Conservation (phyloP, 1,284 basidiomycete genomes). For the Heterobasidion annosum region DNA sequence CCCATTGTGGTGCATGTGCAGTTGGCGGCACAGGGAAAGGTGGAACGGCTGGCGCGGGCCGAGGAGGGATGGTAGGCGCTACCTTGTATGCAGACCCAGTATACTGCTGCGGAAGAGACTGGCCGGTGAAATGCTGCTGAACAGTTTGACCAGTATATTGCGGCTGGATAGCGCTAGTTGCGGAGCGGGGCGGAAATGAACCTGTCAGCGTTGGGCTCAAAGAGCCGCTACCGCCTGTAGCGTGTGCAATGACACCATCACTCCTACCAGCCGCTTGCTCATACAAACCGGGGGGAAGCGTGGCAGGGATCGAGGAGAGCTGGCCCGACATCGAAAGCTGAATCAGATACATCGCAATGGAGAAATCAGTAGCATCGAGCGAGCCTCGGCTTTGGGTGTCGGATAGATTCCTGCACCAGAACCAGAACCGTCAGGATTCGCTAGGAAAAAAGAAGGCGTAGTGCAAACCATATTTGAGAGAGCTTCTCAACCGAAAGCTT, state of each 20-base stretch:
- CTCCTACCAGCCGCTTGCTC: slow-evolving; percentile 64
- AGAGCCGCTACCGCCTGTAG: slow-evolving; percentile 51
- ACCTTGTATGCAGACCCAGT: slow-evolving; percentile 5
- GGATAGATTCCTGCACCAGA: slow-evolving; percentile 69
- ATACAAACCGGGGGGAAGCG: slow-evolving; percentile 85
- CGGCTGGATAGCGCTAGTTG: slow-evolving; percentile 31
- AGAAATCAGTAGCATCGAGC: slow-evolving; percentile 90
- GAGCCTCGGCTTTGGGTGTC: slow-evolving; percentile 90
- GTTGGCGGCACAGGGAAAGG: slow-evolving; percentile 16
- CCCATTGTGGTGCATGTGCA: slow-evolving; percentile 51
- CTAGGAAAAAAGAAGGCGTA: not conserved
- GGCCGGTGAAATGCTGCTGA: not conserved
- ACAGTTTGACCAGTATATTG: slow-evolving; percentile 54
- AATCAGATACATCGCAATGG: slow-evolving; percentile 95
- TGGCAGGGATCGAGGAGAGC: slow-evolving; percentile 65
- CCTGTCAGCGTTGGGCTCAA: slow-evolving; percentile 38
- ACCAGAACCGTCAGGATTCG: not conserved
- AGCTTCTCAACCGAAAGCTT: slow-evolving; percentile 86
- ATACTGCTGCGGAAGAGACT: slow-evolving; percentile 12
- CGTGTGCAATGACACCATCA: slow-evolving; percentile 29
- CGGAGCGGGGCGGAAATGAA: slow-evolving; percentile 25
- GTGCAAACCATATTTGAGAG: slow-evolving; percentile 83
- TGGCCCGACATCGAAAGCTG: slow-evolving; percentile 85
- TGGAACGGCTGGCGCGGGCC: slow-evolving; percentile 28
- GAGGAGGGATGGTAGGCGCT: slow-evolving; percentile 32